Conservation (phyloP, 768 basidiomycete species). For the Phanerodontia chrysosporium region DNA sequence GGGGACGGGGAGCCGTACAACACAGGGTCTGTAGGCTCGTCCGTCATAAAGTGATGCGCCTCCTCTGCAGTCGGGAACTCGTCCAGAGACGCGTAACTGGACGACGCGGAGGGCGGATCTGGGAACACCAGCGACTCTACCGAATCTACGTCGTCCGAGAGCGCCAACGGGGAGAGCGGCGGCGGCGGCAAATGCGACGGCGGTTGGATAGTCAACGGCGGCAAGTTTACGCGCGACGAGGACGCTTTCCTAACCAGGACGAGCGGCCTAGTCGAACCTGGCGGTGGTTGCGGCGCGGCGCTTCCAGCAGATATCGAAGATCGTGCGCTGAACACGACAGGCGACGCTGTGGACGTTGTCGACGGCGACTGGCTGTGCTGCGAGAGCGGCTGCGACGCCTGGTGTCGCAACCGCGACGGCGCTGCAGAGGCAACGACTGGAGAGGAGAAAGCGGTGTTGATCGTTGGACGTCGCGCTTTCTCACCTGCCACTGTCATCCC, state of each 20-base stretch:
- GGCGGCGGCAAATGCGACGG: conserved; percentile 23
- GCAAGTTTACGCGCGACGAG: conserved; percentile 17
- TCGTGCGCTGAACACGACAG: conserved; percentile 13
- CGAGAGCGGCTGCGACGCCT: conserved; percentile 19
- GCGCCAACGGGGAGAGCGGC: conserved; percentile 14
- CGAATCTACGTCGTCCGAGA: conserved; percentile 8
- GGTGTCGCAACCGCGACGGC: conserved; percentile 16
- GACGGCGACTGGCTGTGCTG: conserved; percentile 7
- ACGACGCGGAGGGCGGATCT: conserved; percentile 20
- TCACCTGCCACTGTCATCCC: conserved; percentile 20
- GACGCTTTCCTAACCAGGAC: conserved; percentile 26
- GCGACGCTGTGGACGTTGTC: conserved; percentile 13
- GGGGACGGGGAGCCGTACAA: background rate
- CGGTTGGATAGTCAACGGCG: conserved; percentile 21
- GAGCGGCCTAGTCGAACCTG: conserved; percentile 11
- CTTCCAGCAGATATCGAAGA: conserved; percentile 7
- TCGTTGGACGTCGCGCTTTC: background rate
- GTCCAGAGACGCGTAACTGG: conserved; percentile 24
- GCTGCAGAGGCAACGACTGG: background rate
- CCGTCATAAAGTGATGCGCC: conserved; percentile 19
- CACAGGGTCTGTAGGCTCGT: conserved; percentile 9
- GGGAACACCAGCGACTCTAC: conserved; percentile 18
- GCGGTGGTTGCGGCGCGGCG: background rate
- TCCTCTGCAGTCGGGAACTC: conserved; percentile 15
- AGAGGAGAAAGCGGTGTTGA: conserved; percentile 2